Evolutionary conservation across 306 rosid species (phyloP).

Genomic region (Prunus persica): Prunus_persica_NCBIv2 NC_034014.1:5306501-5307000

Average conservation of each 20-base stretch:
- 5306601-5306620: neutral
- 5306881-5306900: constrained; percentile 41
- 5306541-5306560: neutral
- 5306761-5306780: neutral
- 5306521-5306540: neutral
- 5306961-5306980: constrained; percentile 81
- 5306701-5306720: neutral
- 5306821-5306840: neutral
- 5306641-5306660: neutral
- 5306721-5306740: neutral
- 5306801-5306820: neutral
- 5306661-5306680: neutral
- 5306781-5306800: neutral
- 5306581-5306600: neutral
- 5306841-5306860: constrained; percentile 19
- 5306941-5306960: constrained; percentile 79
- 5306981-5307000: constrained; percentile 64
- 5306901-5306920: constrained; percentile 71
- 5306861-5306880: constrained; percentile 58
- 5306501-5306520: no score
- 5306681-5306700: neutral
- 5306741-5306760: neutral
- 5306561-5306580: neutral
- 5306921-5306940: constrained; percentile 76
- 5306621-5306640: neutral